Evolutionary conservation across 2,329 filamentous ascomycete genomes (phyloP).

Genomic region (Penicillium sp.): DNA sequence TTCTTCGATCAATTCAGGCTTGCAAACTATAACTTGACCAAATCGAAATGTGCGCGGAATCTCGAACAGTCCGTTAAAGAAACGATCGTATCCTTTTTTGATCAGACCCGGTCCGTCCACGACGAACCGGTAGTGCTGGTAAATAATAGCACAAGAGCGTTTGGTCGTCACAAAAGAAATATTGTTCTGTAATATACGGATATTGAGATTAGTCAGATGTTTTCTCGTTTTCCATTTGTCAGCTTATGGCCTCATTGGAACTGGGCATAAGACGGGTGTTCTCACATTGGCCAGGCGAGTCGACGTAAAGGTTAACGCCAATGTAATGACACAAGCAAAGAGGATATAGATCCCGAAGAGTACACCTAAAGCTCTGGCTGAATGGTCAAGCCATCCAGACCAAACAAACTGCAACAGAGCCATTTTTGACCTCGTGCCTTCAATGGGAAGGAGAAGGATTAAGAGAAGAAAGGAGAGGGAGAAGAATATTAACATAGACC

Average conservation of each 20-base stretch:
- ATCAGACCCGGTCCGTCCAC: conserved; percentile 23
- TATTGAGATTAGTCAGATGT: neutral
- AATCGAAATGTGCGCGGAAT: conserved; percentile 28
- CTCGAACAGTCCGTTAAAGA: conserved; percentile 22
- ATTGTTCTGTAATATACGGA: conserved; percentile 2
- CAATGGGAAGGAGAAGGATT: neutral
- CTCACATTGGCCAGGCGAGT: conserved; percentile 20
- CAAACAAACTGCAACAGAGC: neutral
- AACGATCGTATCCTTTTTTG: conserved; percentile 19
- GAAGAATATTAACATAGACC: neutral
- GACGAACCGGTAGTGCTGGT: conserved; percentile 25
- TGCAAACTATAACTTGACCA: conserved; percentile 25
- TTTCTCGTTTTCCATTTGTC: neutral
- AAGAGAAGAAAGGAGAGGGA: neutral
- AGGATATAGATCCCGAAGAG: neutral
- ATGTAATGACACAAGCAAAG: neutral
- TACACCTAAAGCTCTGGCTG: neutral
- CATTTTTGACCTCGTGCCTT: neutral
- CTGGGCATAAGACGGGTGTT: neutral
- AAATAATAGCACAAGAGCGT: conserved; percentile 14
- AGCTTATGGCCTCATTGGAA: neutral
- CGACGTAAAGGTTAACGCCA: conserved; percentile 17
- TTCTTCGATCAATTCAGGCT: conserved; percentile 24
- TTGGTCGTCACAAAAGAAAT: conserved; percentile 14
- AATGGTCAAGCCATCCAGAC: neutral